phyloP scores from a whole-genome alignment of 2,329 filamentous ascomycete species.

The Colletotrichum horii region DNA sequence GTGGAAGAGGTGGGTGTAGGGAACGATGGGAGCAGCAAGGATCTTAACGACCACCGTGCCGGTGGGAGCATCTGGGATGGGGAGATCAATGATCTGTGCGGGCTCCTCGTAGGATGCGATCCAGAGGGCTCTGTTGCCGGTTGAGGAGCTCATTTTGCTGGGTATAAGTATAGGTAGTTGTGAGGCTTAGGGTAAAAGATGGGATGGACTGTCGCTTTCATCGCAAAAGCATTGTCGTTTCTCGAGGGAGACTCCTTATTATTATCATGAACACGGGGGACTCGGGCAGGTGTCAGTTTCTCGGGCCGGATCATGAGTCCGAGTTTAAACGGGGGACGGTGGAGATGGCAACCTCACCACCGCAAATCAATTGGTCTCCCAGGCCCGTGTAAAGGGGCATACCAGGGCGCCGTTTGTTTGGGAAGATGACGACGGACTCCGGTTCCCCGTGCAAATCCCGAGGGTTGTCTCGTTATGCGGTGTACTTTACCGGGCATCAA shows the following conservation, averaged over 20 bases:
- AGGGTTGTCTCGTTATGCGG: background rate
- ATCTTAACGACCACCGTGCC: conserved; percentile 27
- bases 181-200: background rate
- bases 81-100: conserved; percentile 4
- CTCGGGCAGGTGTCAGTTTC: background rate
- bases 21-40: conserved; percentile 30
- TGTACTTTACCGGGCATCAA: background rate
- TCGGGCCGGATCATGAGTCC: background rate
- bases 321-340: background rate
- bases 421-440: background rate
- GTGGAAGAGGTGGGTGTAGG: conserved; percentile 24
- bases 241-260: background rate
- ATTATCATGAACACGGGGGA: background rate
- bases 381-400: background rate
- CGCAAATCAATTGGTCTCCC: background rate
- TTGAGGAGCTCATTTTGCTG: background rate
- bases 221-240: no score
- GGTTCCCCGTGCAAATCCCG: background rate
- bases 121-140: conserved; percentile 4
- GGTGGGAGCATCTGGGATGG: conserved; percentile 21
- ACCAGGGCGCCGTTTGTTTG: background rate
- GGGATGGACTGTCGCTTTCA: background rate
- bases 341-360: background rate
- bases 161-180: no score
- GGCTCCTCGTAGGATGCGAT: conserved; percentile 11